Base-by-base conservation (phyloP, 768 basidiomycete species). In the Termitomyces sp. region DNA sequence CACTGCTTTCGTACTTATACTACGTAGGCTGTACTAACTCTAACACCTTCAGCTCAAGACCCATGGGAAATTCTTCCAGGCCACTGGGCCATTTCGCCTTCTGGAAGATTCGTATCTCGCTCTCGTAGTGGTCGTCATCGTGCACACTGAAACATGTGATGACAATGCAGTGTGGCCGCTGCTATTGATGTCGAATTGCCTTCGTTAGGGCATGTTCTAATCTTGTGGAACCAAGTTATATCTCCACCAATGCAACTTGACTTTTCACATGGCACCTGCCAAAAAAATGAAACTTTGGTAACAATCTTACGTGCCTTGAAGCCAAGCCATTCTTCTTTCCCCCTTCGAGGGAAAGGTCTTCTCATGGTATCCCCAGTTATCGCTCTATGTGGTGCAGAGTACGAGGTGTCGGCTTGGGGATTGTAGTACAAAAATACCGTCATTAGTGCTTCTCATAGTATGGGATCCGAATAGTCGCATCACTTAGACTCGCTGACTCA, bases 251-350 rank as follows among this genome's bases (percentile, higher is more conserved):
- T 32, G 47, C 38, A 18, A 5, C 23, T 53, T 38, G 36, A 44
- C 36, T 43, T 1, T 48, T 50, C 55, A 50, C 55, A 60, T 35
- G 32, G 30, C 49, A 50, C 12, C 58, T 63, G 62, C 59, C 56
- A 58, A 35, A 59, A 56, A 59, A 57, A 57, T 63, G 62, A 63
- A 63, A 58, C 62, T 30, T 44, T 32, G 23, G 23, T 41, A 30
- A 16, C 18, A 16, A 5, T 12, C 35, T 20, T 16, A 33, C 32
- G 58, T 59, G 47, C 58, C 58, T 59, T 38, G 36, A 48, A 48
- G 58, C 51, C 51, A 55, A 52, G 50, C 36, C 41, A 47, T 18
- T 35, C 46, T 18, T n/a, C 44, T 26, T 54, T 50, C 20, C n/a
- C 58, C 6, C 49, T 55, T 50, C 20, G 41, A 12, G 7, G 20